Conservation (phyloP, 352 stramenopile genomes). For the Phytophthora lateralis region DNA sequence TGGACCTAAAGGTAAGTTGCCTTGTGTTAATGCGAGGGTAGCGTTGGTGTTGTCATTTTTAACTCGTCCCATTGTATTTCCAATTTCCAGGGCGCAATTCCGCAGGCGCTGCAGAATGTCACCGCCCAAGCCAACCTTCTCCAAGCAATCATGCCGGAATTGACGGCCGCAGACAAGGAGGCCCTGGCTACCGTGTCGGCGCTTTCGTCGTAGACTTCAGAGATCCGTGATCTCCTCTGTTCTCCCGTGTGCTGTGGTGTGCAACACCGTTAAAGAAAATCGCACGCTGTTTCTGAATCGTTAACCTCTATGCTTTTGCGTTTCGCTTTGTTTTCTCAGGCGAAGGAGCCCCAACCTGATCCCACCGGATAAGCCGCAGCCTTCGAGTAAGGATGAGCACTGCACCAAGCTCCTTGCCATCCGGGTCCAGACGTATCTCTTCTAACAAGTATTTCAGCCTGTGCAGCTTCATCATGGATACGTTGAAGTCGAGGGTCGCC, state of each 20-base stretch:
- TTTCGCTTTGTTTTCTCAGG: constrained; percentile 33
- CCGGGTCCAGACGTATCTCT: constrained; percentile 70
- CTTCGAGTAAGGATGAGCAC: constrained; percentile 67
- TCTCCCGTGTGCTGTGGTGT: constrained; percentile 8
- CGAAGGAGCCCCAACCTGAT: constrained; percentile 45
- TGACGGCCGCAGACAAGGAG: constrained; percentile 74
- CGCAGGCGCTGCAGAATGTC: constrained; percentile 59
- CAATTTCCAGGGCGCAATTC: constrained; percentile 52
- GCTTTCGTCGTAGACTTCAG: constrained; percentile 43
- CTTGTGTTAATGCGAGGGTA: not conserved
- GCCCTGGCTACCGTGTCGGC: constrained; percentile 53
- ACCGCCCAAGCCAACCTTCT: constrained; percentile 55
- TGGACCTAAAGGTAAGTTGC: constrained; percentile 76
- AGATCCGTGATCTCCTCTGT: constrained; percentile 4
- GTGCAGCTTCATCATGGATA: constrained; percentile 74
- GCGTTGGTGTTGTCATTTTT: constrained; percentile 2
- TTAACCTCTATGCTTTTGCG: constrained; percentile 20
- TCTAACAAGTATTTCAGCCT: constrained; percentile 76
- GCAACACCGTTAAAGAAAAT: constrained; percentile 22
- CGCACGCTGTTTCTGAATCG: constrained; percentile 26
- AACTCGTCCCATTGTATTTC: constrained; percentile 7
- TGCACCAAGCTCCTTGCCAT: constrained; percentile 54
- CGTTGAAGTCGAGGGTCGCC: constrained; percentile 68
- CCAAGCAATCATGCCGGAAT: constrained; percentile 67
- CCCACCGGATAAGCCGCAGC: constrained; percentile 70